Conservation (phyloP, 192 early-diverging fungal genomes). For the Glomus cerebriforme region DNA sequence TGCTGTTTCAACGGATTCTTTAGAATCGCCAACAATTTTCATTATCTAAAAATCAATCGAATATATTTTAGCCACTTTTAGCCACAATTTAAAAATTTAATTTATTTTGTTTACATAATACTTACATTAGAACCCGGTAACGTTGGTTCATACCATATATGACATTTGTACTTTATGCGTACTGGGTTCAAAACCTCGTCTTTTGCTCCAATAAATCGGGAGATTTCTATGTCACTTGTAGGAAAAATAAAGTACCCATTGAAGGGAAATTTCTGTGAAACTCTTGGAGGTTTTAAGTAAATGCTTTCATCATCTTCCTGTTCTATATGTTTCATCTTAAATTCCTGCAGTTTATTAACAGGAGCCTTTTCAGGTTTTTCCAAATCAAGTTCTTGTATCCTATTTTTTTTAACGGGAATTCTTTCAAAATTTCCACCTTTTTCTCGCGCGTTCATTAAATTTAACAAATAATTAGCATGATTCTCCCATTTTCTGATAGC, state of each 20-base stretch:
- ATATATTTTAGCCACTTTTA: slow-evolving; percentile 19
- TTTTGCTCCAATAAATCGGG: slow-evolving; percentile 37
- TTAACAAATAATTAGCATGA: slow-evolving; percentile 12
- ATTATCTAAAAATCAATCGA: slow-evolving; percentile 37
- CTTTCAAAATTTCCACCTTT: slow-evolving; percentile 26
- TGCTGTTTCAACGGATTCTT: slow-evolving; percentile 28
- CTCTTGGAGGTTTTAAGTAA: slow-evolving; percentile 30
- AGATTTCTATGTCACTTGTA: slow-evolving; percentile 27
- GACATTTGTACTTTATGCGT: slow-evolving; percentile 40
- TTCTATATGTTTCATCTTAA: slow-evolving; percentile 27
- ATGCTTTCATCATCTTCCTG: slow-evolving; percentile 28
- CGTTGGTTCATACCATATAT: slow-evolving; percentile 37
- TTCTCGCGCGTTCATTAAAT: slow-evolving; percentile 32
- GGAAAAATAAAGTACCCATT: slow-evolving; percentile 37
- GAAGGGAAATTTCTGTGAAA: background rate
- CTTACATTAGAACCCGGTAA: slow-evolving; percentile 13
- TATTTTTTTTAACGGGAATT: slow-evolving; percentile 30
- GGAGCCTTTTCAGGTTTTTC: too few relatives aligned
- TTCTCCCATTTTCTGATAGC: slow-evolving; percentile 33
- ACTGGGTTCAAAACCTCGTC: slow-evolving; percentile 37
- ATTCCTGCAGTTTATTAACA: too few relatives aligned
- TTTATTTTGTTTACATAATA: background rate
- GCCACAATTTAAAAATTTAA: background rate
- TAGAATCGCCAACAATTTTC: slow-evolving; percentile 15
- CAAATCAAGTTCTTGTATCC: too few relatives aligned